A percentile compares a stretch with the other conserved stretches of the same genome.
Evolutionary conservation across 2,329 filamentous ascomycete species (phyloP).

Genomic region (Myriosclerotinia curreyana): DNA sequence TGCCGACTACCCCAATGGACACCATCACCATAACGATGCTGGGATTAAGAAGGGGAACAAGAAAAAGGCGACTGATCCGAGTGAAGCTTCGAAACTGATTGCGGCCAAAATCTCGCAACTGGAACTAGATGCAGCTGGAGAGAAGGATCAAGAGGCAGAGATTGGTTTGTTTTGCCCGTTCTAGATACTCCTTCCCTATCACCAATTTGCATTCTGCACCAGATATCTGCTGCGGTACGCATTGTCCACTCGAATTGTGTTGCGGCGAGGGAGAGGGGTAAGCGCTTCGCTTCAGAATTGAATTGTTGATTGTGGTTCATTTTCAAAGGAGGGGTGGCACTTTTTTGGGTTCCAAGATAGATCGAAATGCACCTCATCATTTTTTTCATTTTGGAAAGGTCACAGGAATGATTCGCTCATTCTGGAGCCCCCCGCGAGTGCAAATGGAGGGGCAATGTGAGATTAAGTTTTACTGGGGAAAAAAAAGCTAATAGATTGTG

Average conservation of each 20-base stretch:
- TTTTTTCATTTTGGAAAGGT: slow-evolving; percentile 1
- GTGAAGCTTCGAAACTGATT: slow-evolving; percentile 86
- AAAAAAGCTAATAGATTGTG: slow-evolving; percentile 26
- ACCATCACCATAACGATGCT: slow-evolving; percentile 45
- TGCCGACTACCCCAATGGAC: slow-evolving; percentile 38
- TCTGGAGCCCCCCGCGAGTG: slow-evolving; percentile 15
- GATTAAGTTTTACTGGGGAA: slow-evolving; percentile 6
- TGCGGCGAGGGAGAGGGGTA: slow-evolving; percentile 21
- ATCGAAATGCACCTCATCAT: background rate
- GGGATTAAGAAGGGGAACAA: slow-evolving; percentile 74
- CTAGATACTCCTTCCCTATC: slow-evolving; percentile 20
- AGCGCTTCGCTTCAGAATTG: slow-evolving; percentile 19
- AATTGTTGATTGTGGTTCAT: slow-evolving; percentile 6
- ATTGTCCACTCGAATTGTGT: slow-evolving; percentile 1
- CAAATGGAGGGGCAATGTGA: slow-evolving; percentile 35
- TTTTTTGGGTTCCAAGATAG: background rate
- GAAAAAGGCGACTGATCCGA: slow-evolving; percentile 81
- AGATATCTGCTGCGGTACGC: slow-evolving; percentile 3
- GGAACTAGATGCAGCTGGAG: slow-evolving; percentile 86
- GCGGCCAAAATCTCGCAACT: slow-evolving; percentile 93
- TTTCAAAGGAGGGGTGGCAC: slow-evolving; percentile 1
- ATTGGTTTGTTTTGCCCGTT: slow-evolving; percentile 65
- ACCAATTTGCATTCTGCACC: slow-evolving; percentile 1
- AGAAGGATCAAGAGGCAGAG: slow-evolving; percentile 93
- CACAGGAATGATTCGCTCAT: background rate